Conservation (phyloP, 305 asterid species). For the Ruellia speciosa region DNA sequence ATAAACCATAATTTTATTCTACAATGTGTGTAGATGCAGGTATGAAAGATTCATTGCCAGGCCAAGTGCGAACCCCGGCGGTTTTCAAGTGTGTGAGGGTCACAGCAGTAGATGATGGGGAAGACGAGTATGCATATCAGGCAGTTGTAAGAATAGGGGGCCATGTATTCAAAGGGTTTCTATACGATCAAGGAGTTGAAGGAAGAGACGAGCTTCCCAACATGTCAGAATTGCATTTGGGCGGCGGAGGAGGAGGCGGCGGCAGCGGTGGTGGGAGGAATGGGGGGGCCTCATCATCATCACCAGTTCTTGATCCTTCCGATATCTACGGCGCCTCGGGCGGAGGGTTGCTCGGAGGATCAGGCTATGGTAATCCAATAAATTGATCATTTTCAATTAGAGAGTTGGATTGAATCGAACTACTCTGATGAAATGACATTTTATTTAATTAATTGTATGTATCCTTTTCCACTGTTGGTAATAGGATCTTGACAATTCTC, state of each 20-base stretch:
- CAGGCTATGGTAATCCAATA: slow-evolving; percentile 37
- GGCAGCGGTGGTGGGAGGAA: slow-evolving; percentile 15
- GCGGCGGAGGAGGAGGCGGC: slow-evolving; percentile 27
- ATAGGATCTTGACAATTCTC: slow-evolving; percentile 21
- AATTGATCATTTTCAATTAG: slow-evolving; percentile 20
- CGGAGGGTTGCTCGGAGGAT: slow-evolving; percentile 36
- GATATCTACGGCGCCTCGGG: slow-evolving; percentile 29
- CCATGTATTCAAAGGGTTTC: slow-evolving; percentile 61
- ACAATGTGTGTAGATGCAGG: slow-evolving; percentile 31
- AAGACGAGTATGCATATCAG: slow-evolving; percentile 65
- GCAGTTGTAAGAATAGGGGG: slow-evolving; percentile 63
- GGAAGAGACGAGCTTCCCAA: slow-evolving; percentile 41
- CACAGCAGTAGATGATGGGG: slow-evolving; percentile 57
- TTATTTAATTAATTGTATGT: not conserved
- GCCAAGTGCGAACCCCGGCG: slow-evolving; percentile 62
- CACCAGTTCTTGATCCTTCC: slow-evolving; percentile 25
- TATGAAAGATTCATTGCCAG: slow-evolving; percentile 49
- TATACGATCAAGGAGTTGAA: slow-evolving; percentile 58
- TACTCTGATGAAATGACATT: slow-evolving; percentile 14
- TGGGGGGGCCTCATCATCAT: slow-evolving; percentile 19
- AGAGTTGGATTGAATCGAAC: slow-evolving; percentile 7
- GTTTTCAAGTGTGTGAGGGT: slow-evolving; percentile 62
- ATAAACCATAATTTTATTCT: no score
- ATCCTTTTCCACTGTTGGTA: slow-evolving; percentile 7
- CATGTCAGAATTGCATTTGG: slow-evolving; percentile 51